Base-by-base conservation (phyloP, 306 rosid genomes). In the Begonia masoniana region DNA sequence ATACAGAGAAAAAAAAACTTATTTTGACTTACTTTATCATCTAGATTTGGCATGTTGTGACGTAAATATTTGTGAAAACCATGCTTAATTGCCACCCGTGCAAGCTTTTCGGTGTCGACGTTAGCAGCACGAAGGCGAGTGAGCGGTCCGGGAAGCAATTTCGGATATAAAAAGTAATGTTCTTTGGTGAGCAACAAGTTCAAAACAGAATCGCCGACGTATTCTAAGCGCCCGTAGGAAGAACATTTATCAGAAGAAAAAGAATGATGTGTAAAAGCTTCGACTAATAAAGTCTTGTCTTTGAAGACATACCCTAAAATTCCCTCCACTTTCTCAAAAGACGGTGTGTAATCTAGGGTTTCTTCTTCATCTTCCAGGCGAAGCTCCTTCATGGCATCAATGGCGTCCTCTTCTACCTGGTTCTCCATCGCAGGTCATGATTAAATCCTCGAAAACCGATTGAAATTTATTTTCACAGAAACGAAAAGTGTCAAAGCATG, bases 61-160 rank as follows among this genome's bases (percentile, higher is more conserved):
- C 82, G 75, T 4, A 83, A 54, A 50, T 64, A 80, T 0, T 62
- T 70, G 52, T 83, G 75, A n/a, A 83, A 43, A 1, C 69, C 78
- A 17, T 77, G 87, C 12, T 49, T 63, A 17, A 80, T 10, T 0
- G 82, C 78, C 9, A 70, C 84, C 10, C 94, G 84, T 1, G 87
- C 82, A 5, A 80, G 82, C 57, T 83, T 83, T 53, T 83, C 94
- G 0, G 82, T 67, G 50, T 83, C 82, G 0, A 83, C 87, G 15
- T 83, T 80, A n/a, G 75, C 63, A 0, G 94, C 76, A 0, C 84
- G 71, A 21, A 83, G 74, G 4, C 64, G 74, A 14, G 94, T 83
- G 63, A 80, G 16, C 0, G n/a, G 48, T 4, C 87, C 87, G 0
- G 78, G 71, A 0, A 65, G 19, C 12, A 74, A 41, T 10, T 36